Base-by-base conservation (phyloP, 371 early-diverging fungal genomes). In the Mucor circinelloides region DNA sequence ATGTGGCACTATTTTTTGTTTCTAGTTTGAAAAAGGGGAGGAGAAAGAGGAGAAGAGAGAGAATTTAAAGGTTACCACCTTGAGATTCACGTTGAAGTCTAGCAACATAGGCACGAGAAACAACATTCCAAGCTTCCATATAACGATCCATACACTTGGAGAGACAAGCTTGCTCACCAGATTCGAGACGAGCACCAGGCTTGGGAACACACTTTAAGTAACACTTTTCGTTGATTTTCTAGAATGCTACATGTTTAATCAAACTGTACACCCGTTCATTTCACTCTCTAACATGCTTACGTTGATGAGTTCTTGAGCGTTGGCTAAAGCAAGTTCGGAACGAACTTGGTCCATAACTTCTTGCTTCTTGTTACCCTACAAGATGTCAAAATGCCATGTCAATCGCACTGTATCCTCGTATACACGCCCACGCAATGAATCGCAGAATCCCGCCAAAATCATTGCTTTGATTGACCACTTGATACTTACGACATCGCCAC, bases 121-220 rank as follows among this genome's bases (percentile, higher is more conserved):
- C 91, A 38, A 89, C 82, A 71, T 94, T 93, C 94, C 94, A 94
- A 62, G 93, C 87, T 66, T 92, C 91, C 89, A 94, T 89, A 83
- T 92, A 94, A 68, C 93, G 91, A 71, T 94, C 93, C 87, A 92
- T 91, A 84, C 94, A 94, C 82, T 91, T 90, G 38, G 89, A 85
- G 46, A 94, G 76, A 76, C 91, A 91, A 44, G 85, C 87, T 81
- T 90, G 88, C 72, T 95, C 95, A 56, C 87, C 80, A 64, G 81
- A 82, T 66, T 83, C 85, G 58, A 94, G 81, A 55, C 84, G 82
- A 61, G 90, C 34, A 34, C 94, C 92, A 50, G 94, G 94, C 77
- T 86, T 88, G 58, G 87, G 81, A n/a, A 94, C 85, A 76, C 94
- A 93, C 86, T 88, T 87, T 64, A 86, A 85, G 71, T 90, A 93